A percentile compares a stretch with the other conserved stretches of the same genome.
Conservation (phyloP, 1,284 basidiomycete genomes). For the Rhizoctonia solani region DNA sequence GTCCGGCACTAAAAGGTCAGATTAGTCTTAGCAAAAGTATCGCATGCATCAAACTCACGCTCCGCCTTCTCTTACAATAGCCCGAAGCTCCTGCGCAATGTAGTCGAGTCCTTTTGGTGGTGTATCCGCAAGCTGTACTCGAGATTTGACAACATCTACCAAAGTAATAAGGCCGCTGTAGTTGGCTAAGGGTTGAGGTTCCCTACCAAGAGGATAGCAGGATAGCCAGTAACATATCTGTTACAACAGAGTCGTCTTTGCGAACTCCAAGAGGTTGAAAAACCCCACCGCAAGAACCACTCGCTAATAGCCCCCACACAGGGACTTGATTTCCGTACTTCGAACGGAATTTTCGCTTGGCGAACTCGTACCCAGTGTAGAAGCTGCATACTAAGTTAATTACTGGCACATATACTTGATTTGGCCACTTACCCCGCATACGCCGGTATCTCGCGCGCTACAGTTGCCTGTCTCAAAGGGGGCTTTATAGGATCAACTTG, state of each 20-base stretch:
- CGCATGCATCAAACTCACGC: no score
- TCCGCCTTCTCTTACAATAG: constrained; percentile 76
- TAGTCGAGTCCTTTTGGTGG: constrained; percentile 86
- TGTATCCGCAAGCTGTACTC: constrained; percentile 77
- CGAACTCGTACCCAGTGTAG: constrained; percentile 69
- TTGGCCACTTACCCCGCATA: constrained; percentile 73
- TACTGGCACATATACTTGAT: neutral
- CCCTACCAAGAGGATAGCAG: constrained; percentile 81
- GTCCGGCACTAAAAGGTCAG: constrained; percentile 55
- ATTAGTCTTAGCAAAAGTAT: constrained; percentile 5
- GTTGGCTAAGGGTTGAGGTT: neutral
- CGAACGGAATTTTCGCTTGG: constrained; percentile 75
- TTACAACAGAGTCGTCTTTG: neutral
- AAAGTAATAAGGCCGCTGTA: neutral
- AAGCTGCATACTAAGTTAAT: constrained; percentile 53
- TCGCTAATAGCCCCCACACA: constrained; percentile 85
- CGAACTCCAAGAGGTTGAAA: constrained; percentile 43
- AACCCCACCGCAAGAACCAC: constrained; percentile 88
- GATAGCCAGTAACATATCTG: constrained; percentile 92
- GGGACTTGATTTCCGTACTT: constrained; percentile 71
- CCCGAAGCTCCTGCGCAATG: constrained; percentile 69
- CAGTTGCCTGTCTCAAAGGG: constrained; percentile 71
- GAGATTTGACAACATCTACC: constrained; percentile 91
- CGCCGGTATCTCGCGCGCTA: constrained; percentile 90
- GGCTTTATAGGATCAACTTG: neutral